phyloP scores from a whole-genome alignment of 352 stramenopile species.

The Pythium coloratum region DNA sequence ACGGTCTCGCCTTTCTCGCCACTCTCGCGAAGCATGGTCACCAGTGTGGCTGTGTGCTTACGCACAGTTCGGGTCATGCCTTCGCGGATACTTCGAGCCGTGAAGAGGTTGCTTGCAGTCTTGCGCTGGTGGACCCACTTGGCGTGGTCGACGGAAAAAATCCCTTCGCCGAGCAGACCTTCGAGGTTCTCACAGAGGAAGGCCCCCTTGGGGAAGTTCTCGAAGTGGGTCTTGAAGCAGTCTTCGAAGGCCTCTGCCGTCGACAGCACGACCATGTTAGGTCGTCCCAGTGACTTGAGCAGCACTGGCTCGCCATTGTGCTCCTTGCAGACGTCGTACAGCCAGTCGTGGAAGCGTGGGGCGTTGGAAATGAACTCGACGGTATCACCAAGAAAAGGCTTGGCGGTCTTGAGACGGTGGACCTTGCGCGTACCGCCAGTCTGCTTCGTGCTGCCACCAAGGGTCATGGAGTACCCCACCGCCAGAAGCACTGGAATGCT shows the following conservation, averaged over 20 bases:
- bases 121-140: constrained; percentile 60
- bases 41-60: constrained; percentile 34
- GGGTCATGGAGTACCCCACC: no score
- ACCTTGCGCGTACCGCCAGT: no score
- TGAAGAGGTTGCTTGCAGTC: constrained; percentile 54
- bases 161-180: constrained; percentile 40
- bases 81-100: constrained; percentile 38
- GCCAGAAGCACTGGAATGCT: no score
- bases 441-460: no score
- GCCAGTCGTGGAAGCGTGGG: no score
- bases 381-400: no score
- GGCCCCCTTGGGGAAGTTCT: constrained; percentile 38
- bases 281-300: no score
- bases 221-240: constrained; percentile 35
- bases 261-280: no score
- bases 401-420: no score
- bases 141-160: constrained; percentile 38
- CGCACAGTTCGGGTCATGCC: constrained; percentile 42
- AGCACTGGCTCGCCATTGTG: no score
- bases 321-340: no score
- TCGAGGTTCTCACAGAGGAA: constrained; percentile 30
- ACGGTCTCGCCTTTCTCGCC: constrained; percentile 20
- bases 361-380: no score
- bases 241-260: constrained; percentile 14
- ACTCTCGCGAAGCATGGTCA: constrained; percentile 19